Evolutionary conservation across 306 rosid species (phyloP).

Genomic region (Luffa aegyptiaca): DNA sequence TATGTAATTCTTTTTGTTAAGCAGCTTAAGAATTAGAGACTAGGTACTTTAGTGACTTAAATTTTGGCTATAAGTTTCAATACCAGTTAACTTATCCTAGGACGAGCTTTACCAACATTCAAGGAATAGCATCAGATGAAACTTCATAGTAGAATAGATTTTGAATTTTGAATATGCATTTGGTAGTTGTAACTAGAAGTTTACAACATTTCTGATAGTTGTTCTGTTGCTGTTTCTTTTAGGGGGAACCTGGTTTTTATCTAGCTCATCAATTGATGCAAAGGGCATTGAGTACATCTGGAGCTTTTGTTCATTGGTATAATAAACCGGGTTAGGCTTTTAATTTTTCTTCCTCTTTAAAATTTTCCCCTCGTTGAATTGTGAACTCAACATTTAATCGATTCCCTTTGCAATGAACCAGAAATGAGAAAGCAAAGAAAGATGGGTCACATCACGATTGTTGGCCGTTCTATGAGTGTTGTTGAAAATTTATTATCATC

Average conservation of each 20-base stretch:
- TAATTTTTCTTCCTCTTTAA: background rate
- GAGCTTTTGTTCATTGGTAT: slow-evolving; percentile 91
- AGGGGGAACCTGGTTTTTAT: slow-evolving; percentile 69
- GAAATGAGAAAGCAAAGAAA: slow-evolving; percentile 88
- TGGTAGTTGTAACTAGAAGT: background rate
- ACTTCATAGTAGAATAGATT: background rate
- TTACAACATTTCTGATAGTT: background rate
- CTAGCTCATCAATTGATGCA: slow-evolving; percentile 60
- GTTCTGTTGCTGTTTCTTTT: slow-evolving; percentile 13
- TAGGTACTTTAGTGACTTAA: background rate
- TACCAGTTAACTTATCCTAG: background rate
- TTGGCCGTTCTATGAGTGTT: slow-evolving; percentile 46
- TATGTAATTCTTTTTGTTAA: background rate
- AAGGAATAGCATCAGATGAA: background rate
- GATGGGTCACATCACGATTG: slow-evolving; percentile 92
- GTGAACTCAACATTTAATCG: slow-evolving; percentile 9
- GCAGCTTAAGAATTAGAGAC: background rate
- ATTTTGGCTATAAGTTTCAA: background rate
- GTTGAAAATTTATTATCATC: slow-evolving; percentile 41
- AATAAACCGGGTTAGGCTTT: slow-evolving; percentile 68
- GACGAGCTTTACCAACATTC: background rate
- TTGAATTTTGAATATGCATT: background rate
- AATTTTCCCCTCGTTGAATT: background rate
- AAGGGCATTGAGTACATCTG: slow-evolving; percentile 51
- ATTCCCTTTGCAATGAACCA: slow-evolving; percentile 19